Base-by-base conservation (phyloP, 345 rosid species). In the Erysimum cheiranthoides region DNA sequence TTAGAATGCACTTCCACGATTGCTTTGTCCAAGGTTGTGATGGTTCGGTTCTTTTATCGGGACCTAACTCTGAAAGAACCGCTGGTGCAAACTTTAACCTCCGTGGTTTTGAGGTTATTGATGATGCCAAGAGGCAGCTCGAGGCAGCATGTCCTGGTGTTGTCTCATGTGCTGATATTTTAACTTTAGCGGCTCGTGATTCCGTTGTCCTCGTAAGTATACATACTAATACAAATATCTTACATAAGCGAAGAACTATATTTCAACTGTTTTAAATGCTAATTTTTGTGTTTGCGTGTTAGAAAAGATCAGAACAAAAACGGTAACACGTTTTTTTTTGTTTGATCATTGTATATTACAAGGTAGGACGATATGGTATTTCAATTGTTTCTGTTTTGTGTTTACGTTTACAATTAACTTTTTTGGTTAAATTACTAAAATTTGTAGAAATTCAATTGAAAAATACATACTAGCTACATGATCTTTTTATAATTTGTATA, bases 21-120 rank as follows among this genome's bases (percentile, higher is more conserved):
- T 85, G 89, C 39, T 85, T 85, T 4, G 85, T 83, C 4, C 71
- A 54, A 0, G 89, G 87, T 14, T 85, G 89, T 11, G 89, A 85
- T 32, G 87, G 79, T 25, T 86, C 85, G 2, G 57, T 86, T 18
- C 87, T 86, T 68, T 11, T 82, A 10, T 16, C 81, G 2, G 87
- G 89, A 36, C 27, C 79, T 46, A 65, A 53, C 59, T 1, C 81
- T 0, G 89, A 86, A 77, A 82, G 80, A 71, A 80, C 84, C 2
- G 84, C 87, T 2, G 66, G 57, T 36, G 69, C 80, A 0, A 82
- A 84, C 83, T 34, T 13, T 5, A 38, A 43, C 9, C 63, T 86
- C 9, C 73, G 77, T 34, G 87, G 87, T 2, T 86, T 64, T 32
- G 83, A 80, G 9, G 75, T 60, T 18, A 71, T 71, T n/a, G 68